Evolutionary conservation across 805 yeast species (phyloP).

Genomic region (Sugiyamaella chiloensis): DNA sequence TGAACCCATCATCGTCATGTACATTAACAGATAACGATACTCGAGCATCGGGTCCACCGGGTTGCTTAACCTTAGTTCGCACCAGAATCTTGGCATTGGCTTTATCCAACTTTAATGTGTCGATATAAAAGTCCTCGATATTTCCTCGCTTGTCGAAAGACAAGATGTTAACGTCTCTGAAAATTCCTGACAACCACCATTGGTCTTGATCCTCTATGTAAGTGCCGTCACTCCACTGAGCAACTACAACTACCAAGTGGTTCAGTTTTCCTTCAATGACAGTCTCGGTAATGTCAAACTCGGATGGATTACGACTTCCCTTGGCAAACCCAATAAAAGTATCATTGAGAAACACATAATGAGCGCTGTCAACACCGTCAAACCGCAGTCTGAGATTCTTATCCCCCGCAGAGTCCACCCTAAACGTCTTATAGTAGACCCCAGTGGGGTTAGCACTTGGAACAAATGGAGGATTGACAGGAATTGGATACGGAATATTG

Average conservation of each 20-base stretch:
- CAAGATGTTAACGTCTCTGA: constrained; percentile 36
- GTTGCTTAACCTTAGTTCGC: constrained; percentile 5
- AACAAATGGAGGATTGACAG: constrained; percentile 36
- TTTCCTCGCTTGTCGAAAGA: constrained; percentile 29
- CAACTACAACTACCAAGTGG: constrained; percentile 30
- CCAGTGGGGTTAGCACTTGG: constrained; percentile 38
- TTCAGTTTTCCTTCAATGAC: constrained; percentile 14
- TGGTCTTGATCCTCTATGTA: constrained; percentile 41
- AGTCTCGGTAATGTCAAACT: constrained; percentile 30
- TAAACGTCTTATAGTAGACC: constrained; percentile 32
- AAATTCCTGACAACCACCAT: constrained; percentile 42
- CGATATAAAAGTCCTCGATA: constrained; percentile 32
- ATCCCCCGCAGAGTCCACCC: constrained; percentile 11
- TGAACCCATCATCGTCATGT: neutral
- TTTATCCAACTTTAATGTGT: constrained; percentile 21
- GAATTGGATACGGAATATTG: constrained; percentile 35
- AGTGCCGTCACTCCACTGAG: constrained; percentile 35
- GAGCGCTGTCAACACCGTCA: constrained; percentile 39
- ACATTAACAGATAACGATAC: neutral
- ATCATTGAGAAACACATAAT: constrained; percentile 36
- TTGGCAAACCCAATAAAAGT: constrained; percentile 33
- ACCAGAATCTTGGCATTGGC: constrained; percentile 9
- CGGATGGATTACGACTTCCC: constrained; percentile 37
- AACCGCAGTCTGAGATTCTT: constrained; percentile 30
- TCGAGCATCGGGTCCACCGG: neutral